Evolutionary conservation across 2,329 filamentous ascomycete genomes (phyloP), one percentile per base, ranked within the genome.

Genomic region (Alternaria viburni): DNA sequence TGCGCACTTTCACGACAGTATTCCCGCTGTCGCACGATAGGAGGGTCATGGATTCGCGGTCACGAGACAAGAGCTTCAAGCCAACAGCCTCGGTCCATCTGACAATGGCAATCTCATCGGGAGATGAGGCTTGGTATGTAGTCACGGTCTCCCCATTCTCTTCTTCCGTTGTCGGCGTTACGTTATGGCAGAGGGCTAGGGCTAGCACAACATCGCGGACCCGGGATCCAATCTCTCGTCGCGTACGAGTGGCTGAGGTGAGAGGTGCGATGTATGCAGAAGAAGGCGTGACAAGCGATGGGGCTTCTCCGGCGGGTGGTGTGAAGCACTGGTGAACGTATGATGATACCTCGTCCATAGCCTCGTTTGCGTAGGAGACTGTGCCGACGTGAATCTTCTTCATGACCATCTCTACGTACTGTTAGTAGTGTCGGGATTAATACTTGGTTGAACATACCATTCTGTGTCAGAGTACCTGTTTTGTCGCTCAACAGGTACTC

Each of bases 381-480:
- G 96, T 99, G 10, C 96, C 96, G 57, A 99, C 93, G 74, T 99
- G 96, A 6, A 99, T 95, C 81, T 99, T 99, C 78, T 96, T 97
- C 86, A 99, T 91, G 76, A 97, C 95, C 94, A 97, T 97, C 75
- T 97, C 93, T 86, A 52, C 26, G 15, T 5, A 50, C 70, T 67
- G 62, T 77, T 58, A 76, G 69, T 17, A n/a, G 13, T 23, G 71
- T 57, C 69, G 3, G 11, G 32, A 10, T 13, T 25, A n/a, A 6
- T 15, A 28, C 10, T 9, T 32, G 9, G 23, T n/a, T 28, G n/a
- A 5, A 73, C 81, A 70, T 78, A 85, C 84, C 88, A 74, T 99
- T 99, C 72, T 98, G 93, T 0, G 96, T 99, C 63, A 99, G 81
- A 2, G 96, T 99, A n/a, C 96, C 96, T 1, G 96, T 99, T 81